Evolutionary conservation across 495 filamentous ascomycete genomes (phyloP).

Genomic region (Usnea hakonensis): DNA sequence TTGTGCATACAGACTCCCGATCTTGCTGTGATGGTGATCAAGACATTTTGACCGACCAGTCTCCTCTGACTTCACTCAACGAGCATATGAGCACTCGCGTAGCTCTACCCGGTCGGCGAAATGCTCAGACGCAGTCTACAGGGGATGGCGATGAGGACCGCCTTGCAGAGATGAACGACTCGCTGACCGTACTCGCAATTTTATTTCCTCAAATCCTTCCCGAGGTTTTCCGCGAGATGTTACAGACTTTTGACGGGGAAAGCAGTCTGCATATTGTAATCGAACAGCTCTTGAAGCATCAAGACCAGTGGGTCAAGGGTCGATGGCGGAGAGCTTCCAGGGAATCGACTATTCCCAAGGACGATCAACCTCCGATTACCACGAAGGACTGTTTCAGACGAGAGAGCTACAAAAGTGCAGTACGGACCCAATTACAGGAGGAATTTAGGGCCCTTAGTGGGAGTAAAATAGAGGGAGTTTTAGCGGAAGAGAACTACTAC

Average conservation of each 20-base stretch:
- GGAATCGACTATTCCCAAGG: conserved; percentile 15
- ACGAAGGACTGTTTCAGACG: conserved; percentile 67
- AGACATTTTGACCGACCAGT: background rate
- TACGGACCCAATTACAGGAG: conserved; percentile 51
- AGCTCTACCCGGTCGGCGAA: background rate
- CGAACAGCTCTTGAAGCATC: conserved; percentile 73
- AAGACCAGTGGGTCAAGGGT: conserved; percentile 65
- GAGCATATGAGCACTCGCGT: conserved; percentile 11
- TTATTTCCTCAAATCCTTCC: conserved; percentile 83
- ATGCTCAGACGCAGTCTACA: background rate
- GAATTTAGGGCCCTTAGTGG: conserved; percentile 78
- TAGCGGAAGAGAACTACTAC: conserved; percentile 85
- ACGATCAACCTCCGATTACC: conserved; percentile 37
- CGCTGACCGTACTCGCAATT: conserved; percentile 59
- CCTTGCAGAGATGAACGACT: conserved; percentile 65
- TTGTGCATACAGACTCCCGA: background rate
- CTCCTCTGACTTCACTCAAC: background rate
- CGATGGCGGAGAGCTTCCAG: conserved; percentile 51
- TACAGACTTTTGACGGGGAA: conserved; percentile 69
- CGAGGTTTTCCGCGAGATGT: conserved; percentile 89
- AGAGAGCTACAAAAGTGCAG: conserved; percentile 62
- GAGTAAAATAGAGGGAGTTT: conserved; percentile 75
- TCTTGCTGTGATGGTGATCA: background rate
- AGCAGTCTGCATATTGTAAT: conserved; percentile 79
- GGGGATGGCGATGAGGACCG: conserved; percentile 39